These are phyloP conservation scores for Berberis thunbergii DNA, from an alignment of 164 flowering plant species.

Conservation along the genomic window DNA sequence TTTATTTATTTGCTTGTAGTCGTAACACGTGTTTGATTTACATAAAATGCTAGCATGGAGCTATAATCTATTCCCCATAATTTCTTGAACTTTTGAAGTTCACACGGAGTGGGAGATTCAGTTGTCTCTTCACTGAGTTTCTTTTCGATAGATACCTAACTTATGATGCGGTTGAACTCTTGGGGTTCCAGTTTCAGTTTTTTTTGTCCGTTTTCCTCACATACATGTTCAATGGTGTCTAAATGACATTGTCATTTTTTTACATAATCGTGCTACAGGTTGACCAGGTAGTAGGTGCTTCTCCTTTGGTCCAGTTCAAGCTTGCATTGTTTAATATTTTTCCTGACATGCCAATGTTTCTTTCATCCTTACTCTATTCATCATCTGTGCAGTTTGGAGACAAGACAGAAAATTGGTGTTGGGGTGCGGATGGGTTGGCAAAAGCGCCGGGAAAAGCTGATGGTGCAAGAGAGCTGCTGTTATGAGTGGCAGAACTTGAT, in stretches of 20 bases:
- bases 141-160: no score
- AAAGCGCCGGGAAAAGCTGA: conserved; percentile 48
- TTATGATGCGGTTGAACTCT: no score
- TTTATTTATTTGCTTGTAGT: no score
- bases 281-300: no score
- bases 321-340: background rate
- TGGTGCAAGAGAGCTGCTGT: conserved; percentile 64
- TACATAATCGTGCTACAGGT: no score
- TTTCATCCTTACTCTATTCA: background rate
- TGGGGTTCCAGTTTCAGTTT: background rate
- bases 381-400: conserved; percentile 53
- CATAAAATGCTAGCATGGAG: no score
- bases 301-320: no score
- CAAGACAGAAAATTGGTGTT: conserved; percentile 56
- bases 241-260: background rate
- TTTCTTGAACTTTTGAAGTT: no score
- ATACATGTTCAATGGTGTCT: background rate
- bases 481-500: conserved; percentile 81
- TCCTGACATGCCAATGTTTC: background rate
- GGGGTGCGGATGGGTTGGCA: conserved; percentile 79
- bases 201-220: background rate
- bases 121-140: no score
- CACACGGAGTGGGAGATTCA: no score
- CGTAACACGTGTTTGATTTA: no score
- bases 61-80: no score